phyloP scores from a whole-genome alignment of 225 moss, liverwort and hornwort species.

The Climacium dendroides region DNA sequence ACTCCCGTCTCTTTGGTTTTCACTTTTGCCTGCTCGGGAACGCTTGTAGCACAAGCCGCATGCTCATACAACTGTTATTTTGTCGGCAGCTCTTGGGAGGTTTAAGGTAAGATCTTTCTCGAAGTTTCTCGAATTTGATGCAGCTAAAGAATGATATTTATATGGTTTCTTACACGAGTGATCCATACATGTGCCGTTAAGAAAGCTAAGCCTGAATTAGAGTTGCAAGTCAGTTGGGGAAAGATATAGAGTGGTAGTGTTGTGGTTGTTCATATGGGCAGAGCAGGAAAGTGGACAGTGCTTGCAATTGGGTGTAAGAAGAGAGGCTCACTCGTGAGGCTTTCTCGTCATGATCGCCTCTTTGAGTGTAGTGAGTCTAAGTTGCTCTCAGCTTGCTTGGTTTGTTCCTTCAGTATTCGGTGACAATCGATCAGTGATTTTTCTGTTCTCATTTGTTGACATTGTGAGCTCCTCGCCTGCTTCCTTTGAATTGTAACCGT shows the following conservation, averaged over 20 bases:
- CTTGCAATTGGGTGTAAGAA: not conserved
- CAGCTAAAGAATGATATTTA: not conserved
- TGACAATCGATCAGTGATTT: not conserved
- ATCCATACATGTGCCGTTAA: not conserved
- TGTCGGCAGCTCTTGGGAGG: not conserved
- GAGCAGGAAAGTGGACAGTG: not conserved
- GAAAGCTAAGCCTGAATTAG: not conserved
- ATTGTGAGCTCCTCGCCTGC: not conserved
- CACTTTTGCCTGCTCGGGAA: no score
- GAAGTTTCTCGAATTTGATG: not conserved
- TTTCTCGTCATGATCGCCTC: not conserved
- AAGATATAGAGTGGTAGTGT: not conserved
- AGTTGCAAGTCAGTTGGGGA: not conserved
- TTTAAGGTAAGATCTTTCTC: not conserved
- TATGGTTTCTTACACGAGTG: not conserved
- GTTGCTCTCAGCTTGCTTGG: not conserved
- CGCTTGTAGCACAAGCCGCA: no score
- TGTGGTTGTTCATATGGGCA: not conserved
- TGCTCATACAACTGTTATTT: no score
- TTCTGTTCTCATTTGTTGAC: not conserved
- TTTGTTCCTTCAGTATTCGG: accelerated
- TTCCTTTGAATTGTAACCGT: not conserved
- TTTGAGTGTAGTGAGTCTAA: not conserved
- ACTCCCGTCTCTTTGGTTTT: no score
- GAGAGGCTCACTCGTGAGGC: not conserved